Percentiles rank a stretch among this genome's conserved stretches.
Conservation (phyloP, 2,329 filamentous ascomycete genomes). For the Alternaria conjuncta region DNA sequence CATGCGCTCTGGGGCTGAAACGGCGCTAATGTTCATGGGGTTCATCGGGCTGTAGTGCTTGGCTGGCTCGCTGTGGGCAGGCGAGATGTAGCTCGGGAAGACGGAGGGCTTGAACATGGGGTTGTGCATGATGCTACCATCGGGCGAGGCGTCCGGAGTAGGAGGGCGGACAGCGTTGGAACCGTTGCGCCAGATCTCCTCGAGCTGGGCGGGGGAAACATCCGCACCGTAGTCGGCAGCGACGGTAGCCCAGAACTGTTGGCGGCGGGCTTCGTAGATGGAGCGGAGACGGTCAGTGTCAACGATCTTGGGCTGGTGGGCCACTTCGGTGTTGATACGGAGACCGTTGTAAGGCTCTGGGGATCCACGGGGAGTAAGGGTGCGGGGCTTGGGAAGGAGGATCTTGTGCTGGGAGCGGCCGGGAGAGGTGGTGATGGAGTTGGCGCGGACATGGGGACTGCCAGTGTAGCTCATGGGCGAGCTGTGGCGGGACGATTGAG, state of each 20-base stretch:
- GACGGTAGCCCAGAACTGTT: conserved; percentile 75
- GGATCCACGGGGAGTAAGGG: conserved; percentile 50
- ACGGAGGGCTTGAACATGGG: conserved; percentile 37
- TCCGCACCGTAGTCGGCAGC: conserved; percentile 74
- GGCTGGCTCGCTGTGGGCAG: conserved; percentile 36
- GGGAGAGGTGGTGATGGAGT: conserved; percentile 57
- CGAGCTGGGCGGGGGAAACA: conserved; percentile 67
- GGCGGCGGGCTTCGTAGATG: conserved; percentile 73
- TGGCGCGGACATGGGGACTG: conserved; percentile 44
- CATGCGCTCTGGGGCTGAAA: conserved; percentile 44
- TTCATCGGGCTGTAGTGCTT: conserved; percentile 44
- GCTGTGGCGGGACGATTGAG: conserved; percentile 48
- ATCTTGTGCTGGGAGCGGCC: conserved; percentile 59
- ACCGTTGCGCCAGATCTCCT: conserved; percentile 68
- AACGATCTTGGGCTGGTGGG: conserved; percentile 56
- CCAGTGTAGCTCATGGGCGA: conserved; percentile 54
- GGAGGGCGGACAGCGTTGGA: conserved; percentile 43
- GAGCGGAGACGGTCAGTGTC: conserved; percentile 72
- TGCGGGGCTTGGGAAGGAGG: conserved; percentile 69
- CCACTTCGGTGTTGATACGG: conserved; percentile 55
- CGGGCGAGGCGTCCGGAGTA: conserved; percentile 49
- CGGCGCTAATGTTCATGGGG: conserved; percentile 37
- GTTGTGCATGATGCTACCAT: conserved; percentile 47
- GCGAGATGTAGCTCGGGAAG: conserved; percentile 41
- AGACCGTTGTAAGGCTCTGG: conserved; percentile 48